phyloP scores from a whole-genome alignment of 441 rosid genomes.

The Kokia cookei region DNA sequence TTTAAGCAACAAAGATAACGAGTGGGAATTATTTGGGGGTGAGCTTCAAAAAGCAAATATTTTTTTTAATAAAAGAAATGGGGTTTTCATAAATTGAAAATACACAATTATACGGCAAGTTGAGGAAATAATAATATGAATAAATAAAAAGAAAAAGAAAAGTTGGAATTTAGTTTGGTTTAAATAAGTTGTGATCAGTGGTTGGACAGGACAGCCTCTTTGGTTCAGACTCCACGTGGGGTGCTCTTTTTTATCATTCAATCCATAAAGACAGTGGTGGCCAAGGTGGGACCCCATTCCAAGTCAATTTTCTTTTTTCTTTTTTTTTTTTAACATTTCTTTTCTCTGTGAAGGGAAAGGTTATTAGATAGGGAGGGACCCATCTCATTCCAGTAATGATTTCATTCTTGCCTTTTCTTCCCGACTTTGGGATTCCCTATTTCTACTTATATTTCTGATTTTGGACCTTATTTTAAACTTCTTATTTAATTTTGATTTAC shows the following conservation, averaged over 20 bases:
- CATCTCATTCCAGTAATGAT: constrained; percentile 52
- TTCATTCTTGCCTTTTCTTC: constrained; percentile 35
- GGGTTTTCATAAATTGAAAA: too few relatives aligned
- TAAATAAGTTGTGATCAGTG: too few relatives aligned
- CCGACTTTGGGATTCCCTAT: constrained; percentile 38
- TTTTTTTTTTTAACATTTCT: not conserved
- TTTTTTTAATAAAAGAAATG: constrained; percentile 1
- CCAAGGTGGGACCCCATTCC: constrained; percentile 46
- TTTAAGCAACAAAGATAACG: constrained; percentile 54
- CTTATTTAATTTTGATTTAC: too few relatives aligned
- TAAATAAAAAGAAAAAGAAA: constrained; percentile 11
- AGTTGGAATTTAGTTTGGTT: not conserved
- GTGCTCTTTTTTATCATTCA: constrained; percentile 68
- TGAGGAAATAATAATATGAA: too few relatives aligned
- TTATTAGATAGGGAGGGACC: constrained; percentile 35
- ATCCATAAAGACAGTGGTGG: constrained; percentile 80
- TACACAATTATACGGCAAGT: too few relatives aligned
- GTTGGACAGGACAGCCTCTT: constrained; percentile 41
- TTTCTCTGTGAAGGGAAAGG: constrained; percentile 19
- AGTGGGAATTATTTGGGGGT: constrained; percentile 52
- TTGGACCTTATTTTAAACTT: not conserved
- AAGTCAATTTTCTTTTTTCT: too few relatives aligned
- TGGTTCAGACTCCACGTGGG: constrained; percentile 94
- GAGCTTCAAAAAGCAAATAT: constrained; percentile 32
- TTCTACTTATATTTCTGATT: not conserved